phyloP scores from a whole-genome alignment of 148 eudicot species.

The Rhododendron williamsianum region DNA sequence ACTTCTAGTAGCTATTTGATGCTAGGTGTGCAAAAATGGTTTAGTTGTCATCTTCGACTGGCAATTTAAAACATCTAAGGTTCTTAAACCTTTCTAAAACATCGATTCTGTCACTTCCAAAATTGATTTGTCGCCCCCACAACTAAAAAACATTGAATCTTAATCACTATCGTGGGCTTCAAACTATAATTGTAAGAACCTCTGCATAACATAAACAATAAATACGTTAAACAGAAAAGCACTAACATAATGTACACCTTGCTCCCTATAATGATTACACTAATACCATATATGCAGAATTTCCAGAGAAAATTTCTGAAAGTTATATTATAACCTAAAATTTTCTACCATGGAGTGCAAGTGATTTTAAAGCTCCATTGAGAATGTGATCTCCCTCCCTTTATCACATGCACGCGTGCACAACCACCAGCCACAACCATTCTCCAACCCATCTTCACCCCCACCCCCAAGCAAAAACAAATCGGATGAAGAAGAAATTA shows the following conservation, averaged over 20 bases:
- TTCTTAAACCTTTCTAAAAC: background rate
- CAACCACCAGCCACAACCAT: background rate
- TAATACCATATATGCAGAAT: background rate
- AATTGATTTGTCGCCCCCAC: background rate
- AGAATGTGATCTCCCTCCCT: background rate
- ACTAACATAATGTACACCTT: background rate
- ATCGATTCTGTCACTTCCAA: background rate
- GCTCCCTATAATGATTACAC: background rate
- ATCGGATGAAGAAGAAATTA: background rate
- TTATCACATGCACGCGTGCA: background rate
- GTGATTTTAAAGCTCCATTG: background rate
- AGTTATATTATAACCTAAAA: background rate
- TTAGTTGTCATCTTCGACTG: background rate
- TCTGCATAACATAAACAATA: constrained; percentile 40
- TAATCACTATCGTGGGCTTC: background rate
- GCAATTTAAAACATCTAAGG: background rate
- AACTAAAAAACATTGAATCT: background rate
- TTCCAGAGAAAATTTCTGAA: background rate
- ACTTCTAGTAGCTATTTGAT: no score
- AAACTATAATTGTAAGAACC: no score
- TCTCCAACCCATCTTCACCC: constrained; percentile 2
- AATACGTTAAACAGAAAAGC: background rate
- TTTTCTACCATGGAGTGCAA: background rate
- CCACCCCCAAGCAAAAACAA: background rate
- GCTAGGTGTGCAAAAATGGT: no score